Conservation (phyloP, 441 rosid species). For the Adansonia rubrostipa region DNA sequence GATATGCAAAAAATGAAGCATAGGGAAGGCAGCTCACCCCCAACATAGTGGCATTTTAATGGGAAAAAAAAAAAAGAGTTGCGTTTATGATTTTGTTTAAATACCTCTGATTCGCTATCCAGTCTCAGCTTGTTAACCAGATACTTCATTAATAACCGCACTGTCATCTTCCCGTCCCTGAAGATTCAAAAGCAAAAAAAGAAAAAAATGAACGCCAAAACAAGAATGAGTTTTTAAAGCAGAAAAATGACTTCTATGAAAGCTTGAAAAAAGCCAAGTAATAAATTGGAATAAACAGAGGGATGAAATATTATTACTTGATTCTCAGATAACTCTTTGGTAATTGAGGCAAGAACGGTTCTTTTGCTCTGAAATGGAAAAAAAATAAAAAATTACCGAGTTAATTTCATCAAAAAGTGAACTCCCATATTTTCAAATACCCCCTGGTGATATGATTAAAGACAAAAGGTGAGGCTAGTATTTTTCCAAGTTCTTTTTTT, state of each 20-base stretch:
- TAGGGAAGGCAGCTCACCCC: neutral
- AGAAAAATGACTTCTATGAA: neutral
- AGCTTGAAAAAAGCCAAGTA: neutral
- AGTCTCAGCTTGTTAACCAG: slow-evolving; percentile 90
- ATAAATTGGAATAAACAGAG: neutral
- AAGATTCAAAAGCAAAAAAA: slow-evolving; percentile 20
- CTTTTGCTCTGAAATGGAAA: slow-evolving; percentile 67
- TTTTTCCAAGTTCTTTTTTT: neutral
- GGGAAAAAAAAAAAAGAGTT: slow-evolving; percentile 25
- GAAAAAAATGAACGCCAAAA: slow-evolving; percentile 11
- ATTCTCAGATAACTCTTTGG: slow-evolving; percentile 94
- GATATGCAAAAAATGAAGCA: slow-evolving; percentile 18
- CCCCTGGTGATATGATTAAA: slow-evolving; percentile 9
- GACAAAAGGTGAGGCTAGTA: neutral
- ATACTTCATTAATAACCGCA: slow-evolving; percentile 87
- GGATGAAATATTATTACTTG: slow-evolving; percentile 58
- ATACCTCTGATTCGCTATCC: slow-evolving; percentile 97
- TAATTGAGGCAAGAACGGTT: slow-evolving; percentile 92
- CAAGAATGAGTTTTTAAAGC: neutral
- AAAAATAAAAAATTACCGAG: slow-evolving; percentile 17
- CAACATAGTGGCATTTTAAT: slow-evolving; percentile 25
- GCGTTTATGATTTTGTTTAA: slow-evolving; percentile 17
- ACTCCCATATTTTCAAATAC: neutral
- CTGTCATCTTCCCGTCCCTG: slow-evolving; percentile 98
- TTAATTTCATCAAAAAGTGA: neutral